Evolutionary conservation across 148 eudicot species (phyloP).

Genomic region (Beta vulgaris): DNA sequence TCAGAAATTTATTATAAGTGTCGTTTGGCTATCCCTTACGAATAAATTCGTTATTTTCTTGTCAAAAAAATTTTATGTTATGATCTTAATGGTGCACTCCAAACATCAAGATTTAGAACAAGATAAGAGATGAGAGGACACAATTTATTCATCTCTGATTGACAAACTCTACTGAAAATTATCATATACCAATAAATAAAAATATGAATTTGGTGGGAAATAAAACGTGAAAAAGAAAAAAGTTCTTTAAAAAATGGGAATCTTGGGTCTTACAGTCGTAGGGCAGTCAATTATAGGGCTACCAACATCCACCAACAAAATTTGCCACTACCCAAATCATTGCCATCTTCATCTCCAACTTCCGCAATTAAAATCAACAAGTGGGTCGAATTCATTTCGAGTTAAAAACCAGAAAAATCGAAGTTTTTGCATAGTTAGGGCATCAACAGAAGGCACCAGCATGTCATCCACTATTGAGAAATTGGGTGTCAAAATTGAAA

Average conservation of each 20-base stretch:
- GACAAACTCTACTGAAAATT: too few relatives aligned
- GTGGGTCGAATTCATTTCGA: conserved; percentile 12
- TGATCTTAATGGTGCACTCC: too few relatives aligned
- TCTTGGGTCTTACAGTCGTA: conserved; percentile 14
- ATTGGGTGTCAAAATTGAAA: conserved; percentile 48
- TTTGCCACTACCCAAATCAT: background rate
- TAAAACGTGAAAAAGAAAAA: too few relatives aligned
- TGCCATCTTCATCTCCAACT: conserved; percentile 6
- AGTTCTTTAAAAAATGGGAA: conserved; percentile 18
- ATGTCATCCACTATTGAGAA: conserved; percentile 49
- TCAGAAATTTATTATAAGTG: too few relatives aligned
- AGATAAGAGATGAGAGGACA: conserved; percentile 22
- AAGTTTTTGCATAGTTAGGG: conserved; percentile 20
- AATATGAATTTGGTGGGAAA: too few relatives aligned
- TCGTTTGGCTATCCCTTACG: too few relatives aligned
- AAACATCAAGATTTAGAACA: background rate
- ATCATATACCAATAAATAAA: too few relatives aligned
- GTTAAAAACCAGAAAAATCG: conserved; percentile 14
- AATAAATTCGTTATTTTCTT: too few relatives aligned
- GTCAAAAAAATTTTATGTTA: too few relatives aligned
- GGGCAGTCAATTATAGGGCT: conserved; percentile 6
- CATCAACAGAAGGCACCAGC: conserved; percentile 23
- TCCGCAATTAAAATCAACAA: background rate
- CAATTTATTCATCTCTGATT: background rate
- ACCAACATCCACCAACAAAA: conserved; percentile 21